These are phyloP conservation scores for Oenanthe javanica DNA, from an alignment of 140 eudicot species.

Conservation along the genomic window DNA sequence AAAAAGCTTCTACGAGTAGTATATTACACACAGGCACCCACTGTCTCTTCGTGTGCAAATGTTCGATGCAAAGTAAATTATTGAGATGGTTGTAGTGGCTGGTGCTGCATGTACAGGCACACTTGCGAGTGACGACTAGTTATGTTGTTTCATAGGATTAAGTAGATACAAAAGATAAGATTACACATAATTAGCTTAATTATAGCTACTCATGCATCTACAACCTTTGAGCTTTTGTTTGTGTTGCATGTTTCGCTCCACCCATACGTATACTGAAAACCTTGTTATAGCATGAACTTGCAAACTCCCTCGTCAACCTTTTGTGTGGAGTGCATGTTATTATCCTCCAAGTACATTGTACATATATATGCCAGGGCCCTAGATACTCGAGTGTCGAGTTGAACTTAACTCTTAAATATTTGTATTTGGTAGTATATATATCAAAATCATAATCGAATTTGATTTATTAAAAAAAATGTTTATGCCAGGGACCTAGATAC, in stretches of 20 bases:
- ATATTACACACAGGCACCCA: background rate
- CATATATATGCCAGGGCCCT: too few relatives aligned
- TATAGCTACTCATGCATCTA: too few relatives aligned
- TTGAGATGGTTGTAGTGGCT: background rate
- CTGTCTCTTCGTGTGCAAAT: background rate
- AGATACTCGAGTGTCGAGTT: too few relatives aligned
- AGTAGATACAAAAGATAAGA: background rate
- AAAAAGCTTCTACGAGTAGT: background rate
- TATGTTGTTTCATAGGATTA: background rate
- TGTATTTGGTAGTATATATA: too few relatives aligned
- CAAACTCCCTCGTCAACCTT: background rate
- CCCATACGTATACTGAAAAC: background rate
- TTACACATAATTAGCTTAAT: background rate
- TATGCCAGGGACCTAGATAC: too few relatives aligned
- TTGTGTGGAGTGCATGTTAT: background rate
- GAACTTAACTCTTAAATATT: too few relatives aligned
- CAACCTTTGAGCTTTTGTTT: background rate
- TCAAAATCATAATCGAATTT: too few relatives aligned
- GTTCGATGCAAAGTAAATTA: background rate
- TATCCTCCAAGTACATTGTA: too few relatives aligned
- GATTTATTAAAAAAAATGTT: too few relatives aligned
- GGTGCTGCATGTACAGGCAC: background rate
- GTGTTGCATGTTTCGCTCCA: background rate
- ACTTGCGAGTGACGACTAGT: too few relatives aligned
- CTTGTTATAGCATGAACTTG: too few relatives aligned